phyloP scores from a whole-genome alignment of 106 monocot genomes.

The Dioscorea zingiberensis region DNA sequence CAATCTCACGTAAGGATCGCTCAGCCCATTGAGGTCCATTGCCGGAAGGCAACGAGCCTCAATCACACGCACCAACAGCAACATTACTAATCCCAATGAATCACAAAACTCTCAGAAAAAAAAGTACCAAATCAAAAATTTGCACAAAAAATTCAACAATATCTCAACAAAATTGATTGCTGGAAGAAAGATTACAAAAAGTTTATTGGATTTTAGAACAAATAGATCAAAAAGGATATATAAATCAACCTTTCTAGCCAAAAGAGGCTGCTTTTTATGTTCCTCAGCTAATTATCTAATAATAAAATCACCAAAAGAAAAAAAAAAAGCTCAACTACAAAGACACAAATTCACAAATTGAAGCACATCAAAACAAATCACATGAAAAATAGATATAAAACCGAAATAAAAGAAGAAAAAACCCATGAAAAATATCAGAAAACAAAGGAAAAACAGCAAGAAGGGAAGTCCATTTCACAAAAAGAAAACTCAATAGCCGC shows the following conservation, averaged over 20 bases:
- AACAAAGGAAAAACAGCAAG: neutral
- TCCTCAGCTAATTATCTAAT: neutral
- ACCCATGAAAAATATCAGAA: neutral
- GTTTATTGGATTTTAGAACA: neutral
- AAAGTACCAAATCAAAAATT: neutral
- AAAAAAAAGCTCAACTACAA: neutral
- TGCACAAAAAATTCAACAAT: neutral
- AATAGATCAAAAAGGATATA: neutral
- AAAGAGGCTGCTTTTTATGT: neutral
- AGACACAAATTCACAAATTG: too few species aligned
- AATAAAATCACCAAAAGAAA: neutral
- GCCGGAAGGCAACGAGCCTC: constrained; percentile 62
- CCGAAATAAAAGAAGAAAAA: too few species aligned
- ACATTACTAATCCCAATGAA: constrained; percentile 28
- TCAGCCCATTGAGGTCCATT: constrained; percentile 50
- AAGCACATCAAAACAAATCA: too few species aligned
- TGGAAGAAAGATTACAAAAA: neutral
- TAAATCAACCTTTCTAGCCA: neutral
- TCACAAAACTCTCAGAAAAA: neutral
- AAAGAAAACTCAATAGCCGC: neutral
- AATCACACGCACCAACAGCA: constrained; percentile 49
- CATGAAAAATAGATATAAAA: too few species aligned
- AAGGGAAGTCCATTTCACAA: too few species aligned
- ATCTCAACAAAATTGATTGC: neutral
- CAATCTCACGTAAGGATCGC: constrained; percentile 66